Percentiles rank a stretch among this genome's conserved stretches.
Conservation (phyloP, 148 eudicot genomes). For the Cornus florida region DNA sequence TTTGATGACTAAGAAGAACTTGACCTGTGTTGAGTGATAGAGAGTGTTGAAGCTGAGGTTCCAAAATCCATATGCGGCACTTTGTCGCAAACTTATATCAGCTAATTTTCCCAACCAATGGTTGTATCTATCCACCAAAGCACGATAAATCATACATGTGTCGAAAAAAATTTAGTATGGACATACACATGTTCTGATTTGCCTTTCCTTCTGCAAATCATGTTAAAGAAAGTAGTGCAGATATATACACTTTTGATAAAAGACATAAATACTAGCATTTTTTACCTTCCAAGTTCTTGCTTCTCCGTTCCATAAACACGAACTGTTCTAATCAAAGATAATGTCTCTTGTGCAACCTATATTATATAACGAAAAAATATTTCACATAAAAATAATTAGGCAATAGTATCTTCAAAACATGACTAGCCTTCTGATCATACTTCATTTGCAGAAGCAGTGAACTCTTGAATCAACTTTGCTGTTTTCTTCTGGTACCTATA, state of each 20-base stretch:
- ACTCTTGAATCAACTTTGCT: conserved; percentile 85
- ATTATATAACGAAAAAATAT: conserved; percentile 11
- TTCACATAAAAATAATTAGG: neutral
- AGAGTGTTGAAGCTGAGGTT: conserved; percentile 84
- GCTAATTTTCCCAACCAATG: conserved; percentile 86
- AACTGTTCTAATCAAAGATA: conserved; percentile 92
- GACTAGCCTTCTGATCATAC: conserved; percentile 37
- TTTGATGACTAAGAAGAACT: conserved; percentile 8
- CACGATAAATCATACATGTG: neutral
- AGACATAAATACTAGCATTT: conserved; percentile 1
- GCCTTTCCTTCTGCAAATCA: neutral
- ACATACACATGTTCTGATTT: neutral
- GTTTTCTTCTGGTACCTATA: conserved; percentile 96
- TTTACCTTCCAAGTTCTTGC: conserved; percentile 80
- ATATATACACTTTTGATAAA: neutral
- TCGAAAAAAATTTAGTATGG: no score
- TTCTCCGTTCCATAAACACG: conserved; percentile 97
- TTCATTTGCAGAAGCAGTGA: conserved; percentile 91
- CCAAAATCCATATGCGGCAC: conserved; percentile 98
- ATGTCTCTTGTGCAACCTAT: conserved; percentile 97
- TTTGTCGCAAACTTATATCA: conserved; percentile 78
- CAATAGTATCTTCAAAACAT: neutral
- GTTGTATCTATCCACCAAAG: conserved; percentile 53
- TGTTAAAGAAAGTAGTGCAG: neutral
- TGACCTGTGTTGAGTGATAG: conserved; percentile 94